Evolutionary conservation across 164 flowering plant genomes (phyloP).

Genomic region (Platanus orientalis): DNA sequence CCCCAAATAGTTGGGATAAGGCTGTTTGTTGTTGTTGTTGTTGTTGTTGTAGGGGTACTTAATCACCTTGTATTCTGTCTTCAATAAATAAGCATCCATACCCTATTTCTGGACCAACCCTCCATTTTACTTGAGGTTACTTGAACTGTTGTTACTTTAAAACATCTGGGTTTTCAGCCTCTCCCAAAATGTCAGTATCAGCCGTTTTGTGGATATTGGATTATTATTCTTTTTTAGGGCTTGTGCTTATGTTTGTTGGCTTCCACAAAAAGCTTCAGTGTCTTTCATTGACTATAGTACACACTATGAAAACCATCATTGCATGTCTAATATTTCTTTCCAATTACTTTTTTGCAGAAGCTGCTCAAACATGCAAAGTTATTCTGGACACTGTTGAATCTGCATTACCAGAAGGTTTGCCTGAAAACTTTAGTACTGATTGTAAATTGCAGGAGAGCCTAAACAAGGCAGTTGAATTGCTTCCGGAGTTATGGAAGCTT

Average conservation of each 20-base stretch:
- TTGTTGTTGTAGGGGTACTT: neutral
- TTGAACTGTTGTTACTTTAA: neutral
- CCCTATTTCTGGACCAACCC: neutral
- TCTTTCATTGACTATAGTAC: neutral
- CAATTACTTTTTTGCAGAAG: slow-evolving; percentile 59
- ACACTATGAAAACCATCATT: neutral
- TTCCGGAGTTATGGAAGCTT: slow-evolving; percentile 82
- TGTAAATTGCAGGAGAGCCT: slow-evolving; percentile 71
- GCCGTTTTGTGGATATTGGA: too few relatives aligned
- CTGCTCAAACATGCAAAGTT: slow-evolving; percentile 82
- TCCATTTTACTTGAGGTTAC: neutral
- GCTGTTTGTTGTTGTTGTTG: too few relatives aligned
- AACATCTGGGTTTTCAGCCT: neutral
- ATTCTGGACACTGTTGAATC: slow-evolving; percentile 82
- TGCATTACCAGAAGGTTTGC: slow-evolving; percentile 76
- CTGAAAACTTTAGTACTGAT: slow-evolving; percentile 51
- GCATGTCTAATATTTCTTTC: slow-evolving; percentile 20
- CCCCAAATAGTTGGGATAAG: too few relatives aligned
- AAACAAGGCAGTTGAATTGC: slow-evolving; percentile 74
- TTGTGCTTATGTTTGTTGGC: neutral
- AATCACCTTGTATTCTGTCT: neutral
- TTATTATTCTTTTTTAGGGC: too few relatives aligned
- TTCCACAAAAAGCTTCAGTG: neutral
- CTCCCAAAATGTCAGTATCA: neutral
- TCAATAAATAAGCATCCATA: neutral